Base-by-base conservation (phyloP, 768 basidiomycete genomes). In the Leccinum arenicola region DNA sequence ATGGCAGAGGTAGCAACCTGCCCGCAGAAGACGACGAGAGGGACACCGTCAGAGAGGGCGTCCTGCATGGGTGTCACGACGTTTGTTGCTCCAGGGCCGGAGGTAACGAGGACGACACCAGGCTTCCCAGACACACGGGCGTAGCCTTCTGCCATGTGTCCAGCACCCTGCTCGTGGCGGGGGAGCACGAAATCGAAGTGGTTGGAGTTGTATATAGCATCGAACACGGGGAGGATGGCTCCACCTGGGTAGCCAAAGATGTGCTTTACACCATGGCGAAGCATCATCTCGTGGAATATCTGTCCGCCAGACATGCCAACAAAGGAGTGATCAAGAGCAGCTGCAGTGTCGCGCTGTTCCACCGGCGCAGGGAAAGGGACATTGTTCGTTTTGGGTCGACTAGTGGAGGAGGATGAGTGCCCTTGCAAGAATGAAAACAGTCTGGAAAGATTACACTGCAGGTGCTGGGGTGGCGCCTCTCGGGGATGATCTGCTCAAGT, bases 231-330 rank as follows among this genome's bases (percentile, higher is more conserved):
- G 36, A 98, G 85, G 74, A 98, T 98, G 45, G 96, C 97, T 58
- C 96, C 96, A 48, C 95, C 95, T 8, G 96, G 96, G 76, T 98
- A 99, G 38, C 96, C 96, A 68, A 99, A 98, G 50, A 99, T 83
- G 68, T 98, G 93, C 75, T 95, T 97, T 66, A 98, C 95, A 58
- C 82, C 85, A 70, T 99, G 97, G 50, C 96, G 84, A 61, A 95
- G 87, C 93, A 99, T 96, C 96, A 99, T 98, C 77, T 99, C 96
- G 74, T 99, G 95, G 79, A 99, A 97, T 71, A 99, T 98, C 75
- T 98, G 84, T 27, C 96, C 96, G 12, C 96, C 96, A 21, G 93
- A 93, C 73, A 95, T 83, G 52, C 96, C 97, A 56, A 98, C 82
- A 69, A 99, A 98, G 8, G 90, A 88, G 67, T 86, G 82, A 72